Conservation (phyloP, 805 yeast genomes). For the Ogataea henricii region DNA sequence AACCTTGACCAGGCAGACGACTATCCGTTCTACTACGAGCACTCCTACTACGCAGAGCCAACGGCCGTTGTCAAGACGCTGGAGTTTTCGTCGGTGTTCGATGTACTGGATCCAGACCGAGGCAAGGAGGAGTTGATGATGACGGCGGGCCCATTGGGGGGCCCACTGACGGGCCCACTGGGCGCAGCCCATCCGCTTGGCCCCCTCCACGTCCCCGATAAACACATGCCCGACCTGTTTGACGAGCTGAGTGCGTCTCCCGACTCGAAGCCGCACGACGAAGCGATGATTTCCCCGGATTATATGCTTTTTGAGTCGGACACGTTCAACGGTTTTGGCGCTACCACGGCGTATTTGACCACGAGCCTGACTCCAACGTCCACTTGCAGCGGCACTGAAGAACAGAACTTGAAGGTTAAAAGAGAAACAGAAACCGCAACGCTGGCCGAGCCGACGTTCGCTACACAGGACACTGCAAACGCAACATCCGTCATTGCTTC, state of each 20-base stretch:
- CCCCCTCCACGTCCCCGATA: not conserved
- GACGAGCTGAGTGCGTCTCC: slow-evolving; percentile 8
- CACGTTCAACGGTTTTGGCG: slow-evolving; percentile 8
- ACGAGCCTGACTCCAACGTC: slow-evolving; percentile 16
- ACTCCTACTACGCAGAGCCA: not conserved
- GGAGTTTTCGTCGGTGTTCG: slow-evolving; percentile 13
- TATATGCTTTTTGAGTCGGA: slow-evolving; percentile 16
- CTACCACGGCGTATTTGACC: slow-evolving; percentile 5
- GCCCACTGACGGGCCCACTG: not conserved
- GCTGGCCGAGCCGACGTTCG: not conserved
- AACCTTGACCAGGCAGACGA: slow-evolving; percentile 9
- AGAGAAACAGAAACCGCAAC: not conserved
- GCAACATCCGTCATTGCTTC: not conserved
- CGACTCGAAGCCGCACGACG: slow-evolving; percentile 8
- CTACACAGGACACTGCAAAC: not conserved
- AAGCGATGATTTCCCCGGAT: slow-evolving; percentile 13
- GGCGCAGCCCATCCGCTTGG: too few relatives aligned
- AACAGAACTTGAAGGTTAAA: not conserved
- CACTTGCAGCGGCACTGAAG: slow-evolving; percentile 4
- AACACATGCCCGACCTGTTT: slow-evolving; percentile 13
- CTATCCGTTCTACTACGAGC: slow-evolving; percentile 1
- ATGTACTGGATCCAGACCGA: not conserved
- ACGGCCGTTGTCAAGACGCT: not conserved
- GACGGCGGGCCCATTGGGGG: too few relatives aligned
- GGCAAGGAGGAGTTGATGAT: too few relatives aligned